Percentiles rank a stretch among this genome's conserved stretches.
phyloP scores from a whole-genome alignment of 495 filamentous ascomycete species.

The Neurospora sp. region DNA sequence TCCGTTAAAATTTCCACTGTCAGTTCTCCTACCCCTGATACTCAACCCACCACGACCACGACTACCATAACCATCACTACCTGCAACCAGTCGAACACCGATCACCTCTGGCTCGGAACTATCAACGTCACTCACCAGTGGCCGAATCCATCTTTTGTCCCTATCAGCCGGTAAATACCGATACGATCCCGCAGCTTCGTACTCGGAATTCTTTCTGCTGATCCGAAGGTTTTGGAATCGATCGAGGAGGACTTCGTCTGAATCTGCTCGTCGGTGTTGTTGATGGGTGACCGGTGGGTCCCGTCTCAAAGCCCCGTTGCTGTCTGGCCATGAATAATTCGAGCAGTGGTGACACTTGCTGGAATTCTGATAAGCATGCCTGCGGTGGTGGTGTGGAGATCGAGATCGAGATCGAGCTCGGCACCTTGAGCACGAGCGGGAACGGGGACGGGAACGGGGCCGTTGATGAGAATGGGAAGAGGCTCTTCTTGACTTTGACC shows the following conservation, averaged over 20 bases:
- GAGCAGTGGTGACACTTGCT: too few species aligned
- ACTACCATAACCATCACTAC: not conserved
- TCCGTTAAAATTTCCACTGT: not conserved
- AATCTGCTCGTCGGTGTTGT: not conserved
- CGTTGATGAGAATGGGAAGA: not conserved
- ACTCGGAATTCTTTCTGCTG: not conserved
- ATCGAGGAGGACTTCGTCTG: not conserved
- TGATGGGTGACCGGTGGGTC: not conserved
- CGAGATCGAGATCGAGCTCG: not conserved
- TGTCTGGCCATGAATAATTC: too few species aligned
- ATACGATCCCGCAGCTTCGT: not conserved
- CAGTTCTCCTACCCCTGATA: not conserved
- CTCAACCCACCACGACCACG: not conserved
- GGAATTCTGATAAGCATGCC: too few species aligned
- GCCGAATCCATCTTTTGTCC: not conserved
- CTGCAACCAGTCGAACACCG: not conserved
- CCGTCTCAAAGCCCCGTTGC: too few species aligned
- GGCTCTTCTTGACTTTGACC: not conserved
- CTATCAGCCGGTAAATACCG: not conserved
- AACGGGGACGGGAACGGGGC: not conserved
- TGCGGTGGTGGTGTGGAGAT: not conserved
- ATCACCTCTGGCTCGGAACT: not conserved
- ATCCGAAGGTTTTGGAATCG: not conserved
- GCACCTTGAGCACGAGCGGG: not conserved
- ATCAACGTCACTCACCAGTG: not conserved